Evolutionary conservation across 106 monocot genomes (phyloP), one percentile per base, ranked within the genome.

Genomic region (Vanilla planifolia): DNA sequence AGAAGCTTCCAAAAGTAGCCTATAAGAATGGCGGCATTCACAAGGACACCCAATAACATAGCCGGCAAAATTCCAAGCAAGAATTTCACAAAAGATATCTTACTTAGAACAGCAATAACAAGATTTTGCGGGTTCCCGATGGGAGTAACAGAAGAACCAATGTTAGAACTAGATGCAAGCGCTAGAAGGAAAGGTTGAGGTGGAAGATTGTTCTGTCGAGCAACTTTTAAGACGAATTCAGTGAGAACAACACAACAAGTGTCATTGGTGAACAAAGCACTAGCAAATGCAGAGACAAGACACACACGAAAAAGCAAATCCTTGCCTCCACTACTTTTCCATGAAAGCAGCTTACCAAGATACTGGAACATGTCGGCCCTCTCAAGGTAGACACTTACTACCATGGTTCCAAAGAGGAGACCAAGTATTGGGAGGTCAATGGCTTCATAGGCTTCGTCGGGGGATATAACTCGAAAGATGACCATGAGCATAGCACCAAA

Each of bases 361-460:
- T 79, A 74, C 50, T 73, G 64, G 51, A 79, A 79, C 78, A 79
- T 73, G 52, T 79, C 74, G 15, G 69, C 79, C 60, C 66, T 70
- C 27, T 80, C 80, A 24, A 80, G 75, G 20, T 75, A 80, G 24
- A 35, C 20, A 50, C 75, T 75, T 32, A 80, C 75, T 3, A 80
- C 80, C 80, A 80, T 80, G 44, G 80, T 75, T 48, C 77, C 73
- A n/a, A 82, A 82, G 63, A 82, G 77, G 46, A 82, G 82, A 36
- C 73, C 82, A 3, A 82, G 82, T 43, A 77, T 76, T 6, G 68
- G 82, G 50, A 82, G 77, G 60, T 82, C 73, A 8, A 82, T 70
- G 4, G 73, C 76, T 4, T 73, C 57, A 30, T 66, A 77, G 11
- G 82, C 82, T 51, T 82, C 59, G 1, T 82, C 82, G 8, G 73